Percentiles rank a stretch among this genome's conserved stretches.
phyloP scores from a whole-genome alignment of 2,329 filamentous ascomycete species.

The Aureobasidium subglaciale region DNA sequence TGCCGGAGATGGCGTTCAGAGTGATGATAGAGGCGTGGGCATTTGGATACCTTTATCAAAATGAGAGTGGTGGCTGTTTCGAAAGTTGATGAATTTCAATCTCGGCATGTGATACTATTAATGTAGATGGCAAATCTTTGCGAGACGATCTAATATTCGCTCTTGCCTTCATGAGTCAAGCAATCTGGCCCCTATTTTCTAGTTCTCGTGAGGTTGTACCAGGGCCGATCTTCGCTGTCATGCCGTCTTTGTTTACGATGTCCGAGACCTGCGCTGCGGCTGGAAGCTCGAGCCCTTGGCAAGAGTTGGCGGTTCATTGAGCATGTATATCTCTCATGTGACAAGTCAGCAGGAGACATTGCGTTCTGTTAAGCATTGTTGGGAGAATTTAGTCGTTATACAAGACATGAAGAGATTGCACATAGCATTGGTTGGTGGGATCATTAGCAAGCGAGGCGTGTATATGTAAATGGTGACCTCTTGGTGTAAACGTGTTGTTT shows the following conservation, averaged over 20 bases:
- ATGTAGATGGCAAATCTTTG: not conserved
- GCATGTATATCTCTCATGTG: conserved; percentile 9
- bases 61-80: not conserved
- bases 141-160: not conserved
- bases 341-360: not conserved
- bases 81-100: not conserved
- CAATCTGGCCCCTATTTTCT: not conserved
- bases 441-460: not conserved
- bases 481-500: conserved; percentile 12
- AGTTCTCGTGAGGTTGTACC: not conserved
- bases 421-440: not conserved
- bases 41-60: conserved; percentile 31
- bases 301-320: conserved; percentile 7
- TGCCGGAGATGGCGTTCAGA: conserved; percentile 64
- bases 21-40: conserved; percentile 44
- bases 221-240: not conserved
- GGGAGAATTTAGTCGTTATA: not conserved
- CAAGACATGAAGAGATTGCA: not conserved
- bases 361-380: not conserved
- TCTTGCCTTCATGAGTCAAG: not conserved
- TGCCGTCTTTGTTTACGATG: not conserved
- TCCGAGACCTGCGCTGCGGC: not conserved
- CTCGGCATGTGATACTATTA: not conserved
- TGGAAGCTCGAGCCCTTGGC: not conserved
- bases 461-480: not conserved